These are phyloP conservation scores for Hericium rajendrae DNA, from an alignment of 768 basidiomycete genomes.

Conservation along the genomic window DNA sequence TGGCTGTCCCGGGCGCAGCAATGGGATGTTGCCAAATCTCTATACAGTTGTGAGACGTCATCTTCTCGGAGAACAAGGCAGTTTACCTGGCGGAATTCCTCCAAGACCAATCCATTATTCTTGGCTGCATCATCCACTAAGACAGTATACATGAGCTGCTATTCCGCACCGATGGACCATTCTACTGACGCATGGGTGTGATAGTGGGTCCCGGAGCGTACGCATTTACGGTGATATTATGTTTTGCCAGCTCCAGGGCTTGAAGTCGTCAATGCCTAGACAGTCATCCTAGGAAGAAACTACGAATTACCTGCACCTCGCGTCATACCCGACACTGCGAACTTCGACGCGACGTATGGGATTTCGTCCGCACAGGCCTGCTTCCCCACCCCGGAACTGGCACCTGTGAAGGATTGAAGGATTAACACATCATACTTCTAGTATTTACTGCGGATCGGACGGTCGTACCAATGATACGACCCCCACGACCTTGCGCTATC, in stretches of 20 bases:
- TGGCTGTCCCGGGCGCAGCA: not conserved
- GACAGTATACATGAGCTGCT: too few species aligned
- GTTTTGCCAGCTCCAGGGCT: slow-evolving; percentile 13
- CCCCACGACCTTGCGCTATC: slow-evolving; percentile 18
- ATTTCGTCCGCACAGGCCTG: slow-evolving; percentile 3
- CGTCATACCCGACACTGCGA: slow-evolving; percentile 22
- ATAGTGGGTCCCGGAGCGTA: slow-evolving; percentile 15
- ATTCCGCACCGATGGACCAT: not conserved
- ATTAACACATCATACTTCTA: too few species aligned
- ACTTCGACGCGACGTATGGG: slow-evolving; percentile 24
- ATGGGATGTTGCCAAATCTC: not conserved
- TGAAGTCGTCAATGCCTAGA: not conserved
- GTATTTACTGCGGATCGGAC: not conserved
- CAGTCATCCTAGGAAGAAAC: not conserved
- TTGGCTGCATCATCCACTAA: too few species aligned
- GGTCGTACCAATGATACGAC: slow-evolving; percentile 14
- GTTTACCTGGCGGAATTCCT: too few species aligned
- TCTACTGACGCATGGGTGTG: slow-evolving; percentile 13
- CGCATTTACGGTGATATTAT: slow-evolving; percentile 17
- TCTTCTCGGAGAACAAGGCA: not conserved
- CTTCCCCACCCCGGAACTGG: slow-evolving; percentile 1
- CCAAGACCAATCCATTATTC: too few species aligned
- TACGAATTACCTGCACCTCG: slow-evolving; percentile 13
- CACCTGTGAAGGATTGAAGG: not conserved
- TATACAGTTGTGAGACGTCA: not conserved